These are phyloP conservation scores for Suillus subaureus DNA, from an alignment of 768 basidiomycete genomes.

Conservation along the genomic window DNA sequence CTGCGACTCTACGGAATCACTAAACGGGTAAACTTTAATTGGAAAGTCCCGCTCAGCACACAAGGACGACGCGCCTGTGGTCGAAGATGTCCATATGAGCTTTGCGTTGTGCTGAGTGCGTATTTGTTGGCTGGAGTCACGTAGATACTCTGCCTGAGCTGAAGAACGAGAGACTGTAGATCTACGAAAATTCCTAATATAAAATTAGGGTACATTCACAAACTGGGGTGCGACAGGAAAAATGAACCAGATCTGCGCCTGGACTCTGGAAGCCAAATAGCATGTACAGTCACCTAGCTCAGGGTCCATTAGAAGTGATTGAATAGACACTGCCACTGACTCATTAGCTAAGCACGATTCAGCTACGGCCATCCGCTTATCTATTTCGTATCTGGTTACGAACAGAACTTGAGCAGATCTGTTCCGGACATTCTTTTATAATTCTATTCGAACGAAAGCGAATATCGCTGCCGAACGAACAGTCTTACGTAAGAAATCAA, in stretches of 20 bases:
- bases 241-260: not conserved
- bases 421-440: too few species aligned
- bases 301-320: conserved; percentile 8
- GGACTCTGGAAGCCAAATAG: not conserved
- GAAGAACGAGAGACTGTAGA: not conserved
- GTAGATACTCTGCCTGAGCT: not conserved
- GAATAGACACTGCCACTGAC: not conserved
- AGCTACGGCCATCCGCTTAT: too few species aligned
- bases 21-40: conserved; percentile 25
- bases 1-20: conserved; percentile 53
- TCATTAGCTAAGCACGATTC: not conserved
- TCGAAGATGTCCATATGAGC: conserved; percentile 38
- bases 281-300: conserved; percentile 7
- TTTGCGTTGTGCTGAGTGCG: not conserved
- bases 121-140: not conserved
- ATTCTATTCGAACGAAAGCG: too few species aligned
- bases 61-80: conserved; percentile 38
- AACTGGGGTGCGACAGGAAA: not conserved
- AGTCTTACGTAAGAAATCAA: conserved; percentile 24
- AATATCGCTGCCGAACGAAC: not conserved
- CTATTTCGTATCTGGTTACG: too few species aligned
- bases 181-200: not conserved
- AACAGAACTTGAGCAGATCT: too few species aligned
- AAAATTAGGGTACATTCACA: not conserved
- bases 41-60: conserved; percentile 16